phyloP scores from a whole-genome alignment of 371 early-diverging fungal species.

The Mucor sp. region DNA sequence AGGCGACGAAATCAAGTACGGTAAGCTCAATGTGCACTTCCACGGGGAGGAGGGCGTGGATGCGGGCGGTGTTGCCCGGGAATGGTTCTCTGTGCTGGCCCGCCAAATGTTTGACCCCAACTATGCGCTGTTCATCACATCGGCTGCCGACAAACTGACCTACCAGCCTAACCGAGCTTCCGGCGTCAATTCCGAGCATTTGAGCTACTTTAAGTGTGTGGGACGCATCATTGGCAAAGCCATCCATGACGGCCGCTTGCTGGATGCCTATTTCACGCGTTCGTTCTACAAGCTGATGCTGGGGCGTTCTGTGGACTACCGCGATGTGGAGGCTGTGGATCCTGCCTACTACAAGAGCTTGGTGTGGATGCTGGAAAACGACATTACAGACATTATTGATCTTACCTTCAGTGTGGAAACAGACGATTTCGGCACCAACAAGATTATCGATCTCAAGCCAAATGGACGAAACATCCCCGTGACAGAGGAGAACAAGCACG shows the following conservation, averaged over 20 bases:
- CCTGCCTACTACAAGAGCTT: constrained; percentile 97
- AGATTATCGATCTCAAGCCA: constrained; percentile 87
- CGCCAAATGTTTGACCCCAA: constrained; percentile 99
- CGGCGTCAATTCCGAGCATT: constrained; percentile 94
- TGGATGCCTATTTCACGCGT: constrained; percentile 97
- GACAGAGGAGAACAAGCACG: constrained; percentile 96
- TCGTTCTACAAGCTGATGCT: constrained; percentile 99
- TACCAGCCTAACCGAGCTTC: constrained; percentile 98
- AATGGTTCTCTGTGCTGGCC: constrained; percentile 97
- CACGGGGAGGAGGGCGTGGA: constrained; percentile 98
- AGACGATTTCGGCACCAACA: constrained; percentile 91
- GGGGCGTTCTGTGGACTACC: constrained; percentile 87
- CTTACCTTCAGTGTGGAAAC: constrained; percentile 94
- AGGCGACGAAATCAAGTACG: constrained; percentile 93
- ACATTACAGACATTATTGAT: constrained; percentile 94
- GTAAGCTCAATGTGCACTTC: constrained; percentile 94
- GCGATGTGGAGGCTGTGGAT: constrained; percentile 98
- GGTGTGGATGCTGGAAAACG: constrained; percentile 97
- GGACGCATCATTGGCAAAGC: constrained; percentile 99
- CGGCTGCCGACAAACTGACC: constrained; percentile 94
- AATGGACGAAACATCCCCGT: constrained; percentile 92
- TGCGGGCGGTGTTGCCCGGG: constrained; percentile 98
- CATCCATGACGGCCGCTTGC: constrained; percentile 92
- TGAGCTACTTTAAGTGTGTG: constrained; percentile 97
- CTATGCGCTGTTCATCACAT: constrained; percentile 96